These are phyloP conservation scores for Globisporangium rhizosaccharum DNA, from an alignment of 352 stramenopile species.

Conservation along the genomic window DNA sequence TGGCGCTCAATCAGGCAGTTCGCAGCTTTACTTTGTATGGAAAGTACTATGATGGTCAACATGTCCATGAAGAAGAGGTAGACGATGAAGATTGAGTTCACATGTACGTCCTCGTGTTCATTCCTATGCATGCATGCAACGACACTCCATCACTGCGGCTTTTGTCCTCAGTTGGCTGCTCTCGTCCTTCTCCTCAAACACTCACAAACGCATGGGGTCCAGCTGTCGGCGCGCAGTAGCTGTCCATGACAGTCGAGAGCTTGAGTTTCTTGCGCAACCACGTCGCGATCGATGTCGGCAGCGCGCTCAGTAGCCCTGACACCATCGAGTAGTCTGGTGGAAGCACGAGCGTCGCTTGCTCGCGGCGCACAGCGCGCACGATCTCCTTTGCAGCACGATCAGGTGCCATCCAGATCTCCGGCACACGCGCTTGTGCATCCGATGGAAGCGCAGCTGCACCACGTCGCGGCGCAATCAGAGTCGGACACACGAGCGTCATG, in stretches of 20 bases:
- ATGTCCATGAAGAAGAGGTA: too few species aligned
- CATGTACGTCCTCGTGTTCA: too few species aligned
- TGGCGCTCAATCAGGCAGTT: too few species aligned
- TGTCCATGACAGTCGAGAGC: conserved; percentile 14
- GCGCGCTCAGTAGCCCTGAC: conserved; percentile 3
- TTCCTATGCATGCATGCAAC: neutral
- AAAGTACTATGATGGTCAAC: too few species aligned
- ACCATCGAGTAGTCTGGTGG: conserved; percentile 12
- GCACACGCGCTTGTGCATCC: neutral
- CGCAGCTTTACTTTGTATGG: too few species aligned
- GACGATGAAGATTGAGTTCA: too few species aligned
- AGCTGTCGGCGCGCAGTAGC: conserved; percentile 1
- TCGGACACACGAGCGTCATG: conserved; percentile 16
- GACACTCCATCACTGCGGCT: neutral
- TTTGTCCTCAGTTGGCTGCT: neutral
- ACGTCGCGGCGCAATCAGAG: conserved; percentile 3
- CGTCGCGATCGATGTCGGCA: conserved; percentile 4
- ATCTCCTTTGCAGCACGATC: conserved; percentile 12
- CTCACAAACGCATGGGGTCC: neutral
- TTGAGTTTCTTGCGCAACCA: conserved; percentile 14
- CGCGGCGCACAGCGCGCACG: conserved; percentile 11
- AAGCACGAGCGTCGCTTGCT: conserved; percentile 12
- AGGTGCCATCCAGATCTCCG: conserved; percentile 13
- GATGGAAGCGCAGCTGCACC: neutral
- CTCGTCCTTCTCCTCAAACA: neutral